These are phyloP conservation scores for Fusarium nurragi DNA, from an alignment of 2,329 filamentous ascomycete genomes.

Conservation along the genomic window DNA sequence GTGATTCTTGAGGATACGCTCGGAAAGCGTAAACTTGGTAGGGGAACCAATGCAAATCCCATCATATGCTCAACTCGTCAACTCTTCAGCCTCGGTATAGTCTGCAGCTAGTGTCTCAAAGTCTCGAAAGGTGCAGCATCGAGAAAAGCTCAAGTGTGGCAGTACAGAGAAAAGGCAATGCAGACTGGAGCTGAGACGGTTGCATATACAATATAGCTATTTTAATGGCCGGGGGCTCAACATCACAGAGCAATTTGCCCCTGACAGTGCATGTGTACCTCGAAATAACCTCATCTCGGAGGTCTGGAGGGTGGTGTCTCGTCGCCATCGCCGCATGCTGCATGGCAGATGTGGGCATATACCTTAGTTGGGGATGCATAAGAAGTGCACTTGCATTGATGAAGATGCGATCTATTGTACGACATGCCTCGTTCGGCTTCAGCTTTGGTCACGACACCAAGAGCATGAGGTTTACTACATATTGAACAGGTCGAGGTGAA, in stretches of 20 bases:
- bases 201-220: constrained; percentile 27
- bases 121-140: not conserved
- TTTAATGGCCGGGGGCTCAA: constrained; percentile 7
- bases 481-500: not conserved
- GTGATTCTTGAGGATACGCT: not conserved
- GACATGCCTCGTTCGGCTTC: not conserved
- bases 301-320: not conserved
- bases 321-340: constrained; percentile 4
- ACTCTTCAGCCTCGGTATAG: constrained; percentile 6
- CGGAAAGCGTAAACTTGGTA: not conserved
- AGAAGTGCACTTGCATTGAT: not conserved
- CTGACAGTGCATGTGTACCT: constrained; percentile 10
- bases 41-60: not conserved
- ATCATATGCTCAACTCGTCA: constrained; percentile 14
- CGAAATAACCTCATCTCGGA: constrained; percentile 9
- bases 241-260: not conserved
- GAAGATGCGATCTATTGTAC: not conserved
- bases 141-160: not conserved
- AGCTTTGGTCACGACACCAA: not conserved
- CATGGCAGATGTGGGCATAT: not conserved
- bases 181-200: constrained; percentile 22
- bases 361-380: constrained; percentile 5
- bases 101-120: constrained; percentile 8
- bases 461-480: not conserved
- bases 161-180: not conserved